Evolutionary conservation across 208 protist species (phyloP), one percentile per base, ranked within the genome.

Genomic region (Vickermania ingenoplastis): DNA sequence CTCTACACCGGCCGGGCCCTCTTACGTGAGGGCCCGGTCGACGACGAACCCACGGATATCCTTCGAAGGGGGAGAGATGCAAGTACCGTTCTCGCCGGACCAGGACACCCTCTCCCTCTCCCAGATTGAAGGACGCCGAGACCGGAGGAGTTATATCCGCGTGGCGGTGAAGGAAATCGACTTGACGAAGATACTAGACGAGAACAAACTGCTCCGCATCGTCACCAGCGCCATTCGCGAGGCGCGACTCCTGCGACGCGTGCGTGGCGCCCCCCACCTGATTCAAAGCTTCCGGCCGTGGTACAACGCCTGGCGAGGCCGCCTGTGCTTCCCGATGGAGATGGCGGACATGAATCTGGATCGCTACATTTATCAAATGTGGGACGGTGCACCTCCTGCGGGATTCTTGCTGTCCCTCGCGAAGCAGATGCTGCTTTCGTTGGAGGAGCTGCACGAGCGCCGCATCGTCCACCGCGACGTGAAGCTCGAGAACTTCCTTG

Each of bases 401-500:
- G 63, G 52, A 1, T 1, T 53, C 22, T 21, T 79, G 26, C 60
- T 23, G 1, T 5, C 41, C 2, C 2, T 79, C 14, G 59, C 69
- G 17, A 11, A 59, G 21, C 68, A 74, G 36, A 59, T 59, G 28
- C 59, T 79, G 2, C 53, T 60, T 11, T 61, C 60, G 1, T 30
- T 79, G n/a, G 59, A 53, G 14, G 56, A 72, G 25, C 55, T 75
- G 29, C 73, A 79, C 61, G 57, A 53, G 3, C 36, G 17, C 36
- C 45, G 41, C 17, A 49, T 79, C 26, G 27, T 97, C 3, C 95
- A 97, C 69, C 67, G 93, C 41, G 92, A 97, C 55, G 41, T 97
- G 21, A 97, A 98, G 68, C 94, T 89, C 25, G 72, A 67, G 41
- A 98, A 98, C 62, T 72, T 98, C 36, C 73, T 98, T 2, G 41